Base-by-base conservation (phyloP, 345 rosid species). In the Eutrema yunnanense region DNA sequence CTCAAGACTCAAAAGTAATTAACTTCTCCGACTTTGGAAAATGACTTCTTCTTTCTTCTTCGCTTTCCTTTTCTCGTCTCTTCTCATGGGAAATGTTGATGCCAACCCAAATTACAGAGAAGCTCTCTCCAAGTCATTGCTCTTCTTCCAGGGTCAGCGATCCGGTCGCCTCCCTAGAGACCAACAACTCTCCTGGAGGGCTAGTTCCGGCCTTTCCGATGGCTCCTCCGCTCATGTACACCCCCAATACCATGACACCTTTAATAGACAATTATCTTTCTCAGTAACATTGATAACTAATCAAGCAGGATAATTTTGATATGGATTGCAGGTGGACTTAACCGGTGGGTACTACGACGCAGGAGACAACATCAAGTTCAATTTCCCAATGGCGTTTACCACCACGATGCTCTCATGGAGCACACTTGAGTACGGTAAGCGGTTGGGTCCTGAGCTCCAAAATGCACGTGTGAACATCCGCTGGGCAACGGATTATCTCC, bases 271-370 rank as follows among this genome's bases (percentile, higher is more conserved):
- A 32, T 2, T 27, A 41, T 30, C 8, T 42, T 43, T 52, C 6
- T 48, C n/a, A 46, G 1, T 6, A 10, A 47, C 34, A 43, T 11
- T 59, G 16, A 46, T 52, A 47, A 10, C 32, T 55, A 43, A 30
- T 9, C 66, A 65, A 53, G 43, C 7, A 16, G 26, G 44, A 36
- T 10, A n/a, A 1, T 36, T 34, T 66, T 9, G 16, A 42, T 14
- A 32, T 38, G 59, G 36, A 8, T 4, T 75, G 70, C 70, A 92
- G 98, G 98, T 88, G 62, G 89, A 93, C 73, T 84, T 90, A 52
- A 83, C 83, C 0, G 98, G 98, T 44, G 98, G 98, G 8, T 93
- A 93, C 83, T 93, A 90, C 9, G 97, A 93, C 36, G 98, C 98
- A 0, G 97, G 98, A 5, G 98, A 93, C 80, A 93, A 93, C 16